These are phyloP conservation scores for Trypethelium eluteriae DNA, from an alignment of 495 filamentous ascomycete species.

Conservation along the genomic window DNA sequence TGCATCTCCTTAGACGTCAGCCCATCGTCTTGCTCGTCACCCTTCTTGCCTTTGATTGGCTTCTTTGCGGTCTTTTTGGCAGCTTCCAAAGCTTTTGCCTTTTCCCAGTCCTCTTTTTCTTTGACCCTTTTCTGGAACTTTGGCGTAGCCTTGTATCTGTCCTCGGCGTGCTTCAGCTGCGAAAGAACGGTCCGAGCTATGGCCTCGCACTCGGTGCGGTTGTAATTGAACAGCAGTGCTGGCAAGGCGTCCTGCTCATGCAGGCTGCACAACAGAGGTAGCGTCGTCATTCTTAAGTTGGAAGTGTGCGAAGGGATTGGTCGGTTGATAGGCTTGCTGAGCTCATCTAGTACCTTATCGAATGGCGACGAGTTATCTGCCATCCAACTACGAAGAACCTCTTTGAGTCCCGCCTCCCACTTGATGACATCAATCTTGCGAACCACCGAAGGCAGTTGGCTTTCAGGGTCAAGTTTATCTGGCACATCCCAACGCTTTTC, in stretches of 20 bases:
- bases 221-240: conserved; percentile 70
- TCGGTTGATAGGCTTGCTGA: conserved; percentile 32
- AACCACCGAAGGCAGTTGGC: conserved; percentile 38
- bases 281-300: conserved; percentile 41
- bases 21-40: conserved; percentile 39
- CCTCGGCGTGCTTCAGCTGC: conserved; percentile 48
- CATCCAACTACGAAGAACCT: conserved; percentile 54
- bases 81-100: conserved; percentile 32
- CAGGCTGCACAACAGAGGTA: conserved; percentile 55
- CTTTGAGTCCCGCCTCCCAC: conserved; percentile 60
- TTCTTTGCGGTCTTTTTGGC: conserved; percentile 34
- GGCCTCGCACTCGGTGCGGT: conserved; percentile 54
- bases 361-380: conserved; percentile 52
- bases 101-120: conserved; percentile 47
- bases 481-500: conserved; percentile 40
- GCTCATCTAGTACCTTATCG: conserved; percentile 42
- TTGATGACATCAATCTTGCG: conserved; percentile 54
- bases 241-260: conserved; percentile 59
- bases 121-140: conserved; percentile 51
- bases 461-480: conserved; percentile 41
- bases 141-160: conserved; percentile 47
- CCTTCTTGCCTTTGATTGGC: conserved; percentile 35
- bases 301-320: conserved; percentile 20
- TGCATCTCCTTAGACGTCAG: conserved; percentile 47
- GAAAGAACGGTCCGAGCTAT: conserved; percentile 43